Base-by-base conservation (phyloP, 1,139 yeast genomes). In the Debaryomyces fabryi region DNA sequence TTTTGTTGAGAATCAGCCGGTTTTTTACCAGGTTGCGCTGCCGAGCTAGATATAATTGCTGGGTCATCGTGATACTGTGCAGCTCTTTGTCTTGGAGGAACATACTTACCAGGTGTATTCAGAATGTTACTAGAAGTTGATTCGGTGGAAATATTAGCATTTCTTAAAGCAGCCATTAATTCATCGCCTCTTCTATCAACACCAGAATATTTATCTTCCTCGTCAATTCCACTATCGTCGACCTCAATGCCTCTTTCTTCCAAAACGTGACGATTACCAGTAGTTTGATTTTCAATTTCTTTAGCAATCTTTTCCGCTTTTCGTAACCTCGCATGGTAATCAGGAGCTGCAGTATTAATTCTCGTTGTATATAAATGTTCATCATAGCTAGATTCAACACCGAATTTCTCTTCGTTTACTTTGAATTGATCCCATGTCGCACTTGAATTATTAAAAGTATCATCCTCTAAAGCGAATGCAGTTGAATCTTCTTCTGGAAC, bases 201-300 rank as follows among this genome's bases (percentile, higher is more conserved):
- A 41, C 98, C 98, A 2, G 97, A 90, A 63, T 92, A 93, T 68
- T 88, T 88, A 67, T 91, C 97, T 65, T 95, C 99, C 69, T 93
- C 99, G 65, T 93, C 98, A 58, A 88, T 57, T 2, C 96, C 97
- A 52, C 88, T 81, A 63, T 89, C 96, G 62, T 89, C 96, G 36
- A 87, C 80, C 18, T 65, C 65, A 12, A 82, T 51, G 18, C 97
- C 97, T 64, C 99, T 83, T 67, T 93, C 99, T 64, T 93, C 99
- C 52, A 96, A 90, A 33, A 92, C 57, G 66, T 93, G 98, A 34
- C 82, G 73, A 63, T 89, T 91, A 33, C 85, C 85, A 20, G 86
- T 78, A 6, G 81, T 74, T 55, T 82, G 86, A 39, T 76, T 69
- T 64, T 88, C 95, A 58, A 93, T 93, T 62, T 93, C 98, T 42